phyloP scores from a whole-genome alignment of 495 filamentous ascomycete genomes.

The Lindgomyces ingoldianus region DNA sequence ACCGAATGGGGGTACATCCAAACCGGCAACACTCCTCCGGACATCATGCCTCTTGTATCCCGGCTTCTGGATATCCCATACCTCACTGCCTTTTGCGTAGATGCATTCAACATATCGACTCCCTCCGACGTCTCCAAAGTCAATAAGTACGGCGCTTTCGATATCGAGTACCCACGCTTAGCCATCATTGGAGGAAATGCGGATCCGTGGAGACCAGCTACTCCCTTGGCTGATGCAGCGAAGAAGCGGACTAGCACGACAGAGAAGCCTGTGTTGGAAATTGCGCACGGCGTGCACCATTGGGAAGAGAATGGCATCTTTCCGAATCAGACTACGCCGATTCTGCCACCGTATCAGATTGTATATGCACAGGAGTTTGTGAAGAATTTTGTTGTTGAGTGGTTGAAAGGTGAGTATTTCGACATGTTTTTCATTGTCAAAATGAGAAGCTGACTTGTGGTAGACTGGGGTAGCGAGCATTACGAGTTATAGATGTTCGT shows the following conservation, averaged over 20 bases:
- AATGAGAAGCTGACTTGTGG: background rate
- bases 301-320: slow-evolving; percentile 74
- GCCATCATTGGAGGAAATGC: slow-evolving; percentile 67
- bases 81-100: slow-evolving; percentile 54
- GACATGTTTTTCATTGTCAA: background rate
- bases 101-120: slow-evolving; percentile 63
- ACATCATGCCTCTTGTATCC: slow-evolving; percentile 64
- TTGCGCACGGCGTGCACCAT: slow-evolving; percentile 66
- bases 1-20: slow-evolving; percentile 70
- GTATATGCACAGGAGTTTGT: slow-evolving; percentile 57
- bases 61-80: slow-evolving; percentile 61
- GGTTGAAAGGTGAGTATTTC: slow-evolving; percentile 57
- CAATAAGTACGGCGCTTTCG: slow-evolving; percentile 70
- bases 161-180: slow-evolving; percentile 63
- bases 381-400: slow-evolving; percentile 61
- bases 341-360: slow-evolving; percentile 57
- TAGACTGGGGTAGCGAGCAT: background rate
- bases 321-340: slow-evolving; percentile 56
- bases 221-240: slow-evolving; percentile 57
- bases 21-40: slow-evolving; percentile 61
- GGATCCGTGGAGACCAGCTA: slow-evolving; percentile 71
- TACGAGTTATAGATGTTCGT: background rate
- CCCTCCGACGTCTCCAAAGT: slow-evolving; percentile 58
- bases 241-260: slow-evolving; percentile 54
- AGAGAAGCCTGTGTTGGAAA: slow-evolving; percentile 62